Base-by-base conservation (phyloP, 2,329 filamentous ascomycete species). In the Nannizzia gypsea region DNA sequence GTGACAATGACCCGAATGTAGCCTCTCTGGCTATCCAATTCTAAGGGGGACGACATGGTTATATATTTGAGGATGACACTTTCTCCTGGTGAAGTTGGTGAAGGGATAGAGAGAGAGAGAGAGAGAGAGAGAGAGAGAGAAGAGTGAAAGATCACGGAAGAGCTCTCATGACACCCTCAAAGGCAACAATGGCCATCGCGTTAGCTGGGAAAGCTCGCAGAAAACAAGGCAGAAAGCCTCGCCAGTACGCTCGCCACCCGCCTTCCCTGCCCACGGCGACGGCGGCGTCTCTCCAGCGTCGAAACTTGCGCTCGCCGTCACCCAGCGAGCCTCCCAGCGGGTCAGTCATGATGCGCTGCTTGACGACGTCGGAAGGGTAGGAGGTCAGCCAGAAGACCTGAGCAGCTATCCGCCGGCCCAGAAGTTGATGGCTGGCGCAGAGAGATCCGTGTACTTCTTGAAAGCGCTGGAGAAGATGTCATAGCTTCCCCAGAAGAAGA, bases 401-500 rank as follows among this genome's bases (percentile, higher is more conserved):
- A 0, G 93, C 93, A 55, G 87, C 91, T 57, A 97, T 0, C 93
- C 93, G 2, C 93, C 93, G 0, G 93, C 92, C 92, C 92, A 97
- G 77, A 99, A 99, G 71, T 97, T 97, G 69, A 97, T 80, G 0
- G 85, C 85, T 0, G 93, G 90, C 0, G 84, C 83, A 59, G 87
- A 87, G 59, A 96, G 76, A 11, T 67, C 74, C 1, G 91, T 96
- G 67, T 84, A 78, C 17, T 82, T 73, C 59, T 82, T 78, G 69
- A 97, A 77, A 61, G 80, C 75, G 22, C 83, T 80, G 3, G 89
- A 88, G 66, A 97, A 81, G 31, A 96, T 67, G 68, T 96, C 92
- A 77, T 99, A 99, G 62, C 85, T 88, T n/a, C 86, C 85, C 93
- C 93, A 99, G 91, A 91, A 97, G 77, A 87, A 93, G 80, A 96